phyloP scores from a whole-genome alignment of 2,329 filamentous ascomycete genomes.

The Claviceps maximensis region DNA sequence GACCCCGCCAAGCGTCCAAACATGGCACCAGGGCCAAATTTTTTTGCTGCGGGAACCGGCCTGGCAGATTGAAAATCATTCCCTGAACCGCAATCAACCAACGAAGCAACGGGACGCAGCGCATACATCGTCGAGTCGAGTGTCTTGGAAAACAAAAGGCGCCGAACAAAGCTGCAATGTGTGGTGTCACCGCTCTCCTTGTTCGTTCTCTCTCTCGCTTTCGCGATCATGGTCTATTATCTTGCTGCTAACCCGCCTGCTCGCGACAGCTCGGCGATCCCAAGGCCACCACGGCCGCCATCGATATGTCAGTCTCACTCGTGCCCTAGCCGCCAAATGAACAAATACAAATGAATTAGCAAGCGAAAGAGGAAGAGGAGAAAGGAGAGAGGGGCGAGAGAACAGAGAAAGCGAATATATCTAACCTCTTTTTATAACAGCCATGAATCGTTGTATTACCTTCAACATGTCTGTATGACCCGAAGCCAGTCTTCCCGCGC shows the following conservation, averaged over 20 bases:
- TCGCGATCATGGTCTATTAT: background rate
- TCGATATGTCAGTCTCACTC: constrained; percentile 33
- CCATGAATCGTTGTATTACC: constrained; percentile 58
- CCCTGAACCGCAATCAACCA: background rate
- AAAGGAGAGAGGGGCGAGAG: background rate
- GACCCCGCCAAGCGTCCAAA: background rate
- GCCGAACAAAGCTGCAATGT: background rate
- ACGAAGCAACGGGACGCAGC: too few species aligned
- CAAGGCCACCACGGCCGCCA: constrained; percentile 33
- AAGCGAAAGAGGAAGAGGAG: too few species aligned
- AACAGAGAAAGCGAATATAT: background rate
- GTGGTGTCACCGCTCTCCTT: constrained; percentile 3
- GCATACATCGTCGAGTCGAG: background rate
- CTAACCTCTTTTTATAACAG: background rate
- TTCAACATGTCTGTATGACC: constrained; percentile 34
- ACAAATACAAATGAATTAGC: too few species aligned
- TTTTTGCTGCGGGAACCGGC: background rate
- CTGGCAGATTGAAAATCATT: background rate
- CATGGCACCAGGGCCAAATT: background rate
- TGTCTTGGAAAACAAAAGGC: background rate
- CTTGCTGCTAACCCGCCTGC: background rate
- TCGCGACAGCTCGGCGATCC: constrained; percentile 18
- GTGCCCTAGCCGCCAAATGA: background rate
- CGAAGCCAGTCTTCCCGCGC: background rate
- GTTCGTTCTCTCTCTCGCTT: background rate